phyloP scores from a whole-genome alignment of 192 early-diverging fungal genomes.

The Coemansia sp. region DNA sequence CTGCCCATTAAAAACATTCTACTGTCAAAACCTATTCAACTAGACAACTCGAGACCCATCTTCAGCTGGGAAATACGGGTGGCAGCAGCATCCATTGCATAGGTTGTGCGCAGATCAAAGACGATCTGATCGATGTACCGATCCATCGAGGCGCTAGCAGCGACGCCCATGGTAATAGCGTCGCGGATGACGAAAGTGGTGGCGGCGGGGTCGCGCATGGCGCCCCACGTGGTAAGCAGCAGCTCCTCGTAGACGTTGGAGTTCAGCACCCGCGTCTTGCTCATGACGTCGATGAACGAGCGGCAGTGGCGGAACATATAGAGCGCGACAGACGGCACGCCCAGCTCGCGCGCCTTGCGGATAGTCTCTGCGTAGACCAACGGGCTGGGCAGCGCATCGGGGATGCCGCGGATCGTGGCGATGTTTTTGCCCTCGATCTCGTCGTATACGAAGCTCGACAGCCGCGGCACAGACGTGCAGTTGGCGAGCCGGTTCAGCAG shows the following conservation, averaged over 20 bases:
- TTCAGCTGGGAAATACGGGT: background rate
- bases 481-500: conserved; percentile 24
- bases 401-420: background rate
- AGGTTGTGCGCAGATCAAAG: conserved; percentile 24
- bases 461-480: conserved; percentile 23
- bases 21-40: background rate
- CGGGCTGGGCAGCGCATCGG: conserved; percentile 22
- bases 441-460: conserved; percentile 25
- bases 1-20: background rate
- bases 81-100: conserved; percentile 12
- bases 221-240: conserved; percentile 24
- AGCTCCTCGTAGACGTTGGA: conserved; percentile 35
- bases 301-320: conserved; percentile 38
- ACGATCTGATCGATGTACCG: conserved; percentile 33
- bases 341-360: conserved; percentile 27
- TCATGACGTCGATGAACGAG: conserved; percentile 15
- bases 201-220: conserved; percentile 27
- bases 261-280: conserved; percentile 32
- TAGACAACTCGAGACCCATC: background rate
- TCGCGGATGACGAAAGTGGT: conserved; percentile 30
- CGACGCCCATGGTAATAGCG: conserved; percentile 25
- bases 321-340: conserved; percentile 22
- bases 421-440: conserved; percentile 9
- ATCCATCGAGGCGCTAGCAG: conserved; percentile 11
- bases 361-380: conserved; percentile 32